Conservation (phyloP, 2,329 filamentous ascomycete genomes). For the Penicillium freii region DNA sequence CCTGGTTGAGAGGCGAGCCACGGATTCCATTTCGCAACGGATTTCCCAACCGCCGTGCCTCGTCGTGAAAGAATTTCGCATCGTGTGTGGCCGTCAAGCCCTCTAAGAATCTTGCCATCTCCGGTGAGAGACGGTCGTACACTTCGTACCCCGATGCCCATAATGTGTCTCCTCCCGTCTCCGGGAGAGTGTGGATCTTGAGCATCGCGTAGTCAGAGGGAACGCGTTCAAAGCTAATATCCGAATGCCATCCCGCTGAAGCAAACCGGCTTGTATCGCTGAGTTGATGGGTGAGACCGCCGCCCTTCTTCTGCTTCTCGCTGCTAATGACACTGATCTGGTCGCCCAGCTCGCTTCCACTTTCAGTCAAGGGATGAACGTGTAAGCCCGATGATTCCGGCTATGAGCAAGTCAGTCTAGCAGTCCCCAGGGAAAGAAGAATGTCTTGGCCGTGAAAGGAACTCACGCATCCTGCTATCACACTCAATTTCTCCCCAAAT, state of each 20-base stretch:
- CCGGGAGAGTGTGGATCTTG: neutral
- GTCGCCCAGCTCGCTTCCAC: neutral
- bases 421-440: neutral
- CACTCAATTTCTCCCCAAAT: neutral
- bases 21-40: neutral
- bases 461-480: neutral
- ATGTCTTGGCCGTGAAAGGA: neutral
- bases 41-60: neutral
- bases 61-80: neutral
- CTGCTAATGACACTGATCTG: neutral
- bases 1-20: neutral
- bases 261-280: neutral
- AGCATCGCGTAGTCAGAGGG: neutral
- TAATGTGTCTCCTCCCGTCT: neutral
- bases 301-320: neutral
- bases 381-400: neutral
- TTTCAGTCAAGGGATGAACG: neutral
- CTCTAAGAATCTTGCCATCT: slow-evolving; percentile 39
- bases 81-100: slow-evolving; percentile 38
- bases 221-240: neutral
- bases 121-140: slow-evolving; percentile 40
- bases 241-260: neutral
- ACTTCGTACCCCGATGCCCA: slow-evolving; percentile 31
- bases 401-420: neutral
- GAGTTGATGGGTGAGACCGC: neutral